Evolutionary conservation across 2,329 filamentous ascomycete genomes (phyloP).

Genomic region (Exserohilum turcica): DNA sequence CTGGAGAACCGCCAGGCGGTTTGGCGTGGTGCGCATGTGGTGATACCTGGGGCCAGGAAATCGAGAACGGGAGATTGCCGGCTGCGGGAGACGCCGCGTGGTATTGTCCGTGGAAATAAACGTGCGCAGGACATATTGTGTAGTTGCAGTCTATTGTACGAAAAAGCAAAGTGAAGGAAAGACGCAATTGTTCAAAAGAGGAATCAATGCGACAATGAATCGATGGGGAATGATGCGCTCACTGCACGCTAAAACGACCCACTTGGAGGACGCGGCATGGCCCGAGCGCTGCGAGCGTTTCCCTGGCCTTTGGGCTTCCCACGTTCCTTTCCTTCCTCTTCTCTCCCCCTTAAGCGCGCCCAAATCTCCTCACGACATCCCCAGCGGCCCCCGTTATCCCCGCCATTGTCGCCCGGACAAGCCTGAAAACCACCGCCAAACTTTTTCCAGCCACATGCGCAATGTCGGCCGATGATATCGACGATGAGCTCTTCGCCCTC

Average conservation of each 20-base stretch:
- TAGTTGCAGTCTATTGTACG: conserved; percentile 6
- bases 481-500: conserved; percentile 91
- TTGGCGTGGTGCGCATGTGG: conserved; percentile 18
- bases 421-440: not conserved
- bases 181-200: conserved; percentile 10
- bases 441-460: conserved; percentile 15
- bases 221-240: conserved; percentile 25
- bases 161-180: not conserved
- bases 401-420: conserved; percentile 2
- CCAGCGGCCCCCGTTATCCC: conserved; percentile 11
- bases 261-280: conserved; percentile 26
- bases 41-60: conserved; percentile 36
- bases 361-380: conserved; percentile 15
- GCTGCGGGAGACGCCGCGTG: conserved; percentile 15
- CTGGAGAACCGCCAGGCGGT: conserved; percentile 22
- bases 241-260: conserved; percentile 25
- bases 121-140: conserved; percentile 24
- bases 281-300: conserved; percentile 27
- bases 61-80: conserved; percentile 24
- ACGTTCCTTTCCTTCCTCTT: conserved; percentile 20
- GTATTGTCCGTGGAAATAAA: conserved; percentile 22
- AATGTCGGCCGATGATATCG: conserved; percentile 78
- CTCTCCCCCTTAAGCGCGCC: conserved; percentile 21
- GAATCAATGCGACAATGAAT: conserved; percentile 3
- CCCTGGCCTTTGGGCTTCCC: conserved; percentile 27